Evolutionary conservation across 2,329 filamentous ascomycete species (phyloP).

Genomic region (Cladobotryum mycophilum): DNA sequence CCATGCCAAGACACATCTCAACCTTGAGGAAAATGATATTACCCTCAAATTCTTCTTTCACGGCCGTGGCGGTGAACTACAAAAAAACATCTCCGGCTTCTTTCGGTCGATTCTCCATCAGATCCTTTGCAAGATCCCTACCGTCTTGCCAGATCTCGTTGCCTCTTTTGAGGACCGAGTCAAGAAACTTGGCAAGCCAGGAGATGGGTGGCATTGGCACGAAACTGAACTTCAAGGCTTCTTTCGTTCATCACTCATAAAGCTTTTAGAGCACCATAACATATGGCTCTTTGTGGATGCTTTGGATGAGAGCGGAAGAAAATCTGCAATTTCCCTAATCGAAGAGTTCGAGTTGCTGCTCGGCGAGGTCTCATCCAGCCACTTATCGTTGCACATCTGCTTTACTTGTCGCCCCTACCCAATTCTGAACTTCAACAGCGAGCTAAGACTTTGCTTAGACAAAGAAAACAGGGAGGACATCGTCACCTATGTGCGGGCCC

Average conservation of each 20-base stretch:
- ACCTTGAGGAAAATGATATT: slow-evolving; percentile 4
- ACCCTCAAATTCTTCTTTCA: slow-evolving; percentile 33
- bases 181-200: slow-evolving; percentile 9
- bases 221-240: slow-evolving; percentile 15
- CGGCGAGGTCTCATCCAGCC: slow-evolving; percentile 2
- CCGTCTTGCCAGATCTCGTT: slow-evolving; percentile 16
- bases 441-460: slow-evolving; percentile 24
- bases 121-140: slow-evolving; percentile 20
- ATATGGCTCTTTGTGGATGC: slow-evolving; percentile 30
- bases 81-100: slow-evolving; percentile 28
- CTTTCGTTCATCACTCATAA: slow-evolving; percentile 17
- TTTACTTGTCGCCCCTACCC: slow-evolving; percentile 29
- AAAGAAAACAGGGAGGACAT: slow-evolving; percentile 27
- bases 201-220: slow-evolving; percentile 23
- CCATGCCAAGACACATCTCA: slow-evolving; percentile 12
- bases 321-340: slow-evolving; percentile 15
- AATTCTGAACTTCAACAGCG: slow-evolving; percentile 15
- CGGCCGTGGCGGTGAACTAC: slow-evolving; percentile 23
- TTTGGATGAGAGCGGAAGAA: slow-evolving; percentile 27
- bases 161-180: slow-evolving; percentile 9
- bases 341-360: slow-evolving; percentile 11
- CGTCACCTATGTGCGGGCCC: slow-evolving; percentile 19
- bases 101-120: slow-evolving; percentile 31
- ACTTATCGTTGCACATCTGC: slow-evolving; percentile 19
- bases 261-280: slow-evolving; percentile 13